phyloP scores from a whole-genome alignment of 2,329 filamentous ascomycete species.

The Daldinia eschscholtzii region DNA sequence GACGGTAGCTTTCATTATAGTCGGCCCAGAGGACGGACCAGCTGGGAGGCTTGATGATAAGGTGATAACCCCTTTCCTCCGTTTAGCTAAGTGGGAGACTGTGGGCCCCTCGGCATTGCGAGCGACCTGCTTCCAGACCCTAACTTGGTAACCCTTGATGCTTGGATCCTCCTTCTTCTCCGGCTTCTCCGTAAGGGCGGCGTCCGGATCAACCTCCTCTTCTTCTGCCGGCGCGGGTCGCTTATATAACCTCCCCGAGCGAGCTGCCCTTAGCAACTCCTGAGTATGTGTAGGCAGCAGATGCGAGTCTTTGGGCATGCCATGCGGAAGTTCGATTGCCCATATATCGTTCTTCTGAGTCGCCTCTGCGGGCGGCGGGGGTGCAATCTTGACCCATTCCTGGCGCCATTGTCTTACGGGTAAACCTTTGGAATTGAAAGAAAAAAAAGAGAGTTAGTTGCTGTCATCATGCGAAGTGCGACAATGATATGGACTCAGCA shows the following conservation, averaged over 20 bases:
- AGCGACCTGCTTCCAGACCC: slow-evolving; percentile 72
- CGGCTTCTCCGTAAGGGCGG: slow-evolving; percentile 60
- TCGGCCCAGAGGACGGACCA: slow-evolving; percentile 63
- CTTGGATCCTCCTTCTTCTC: slow-evolving; percentile 73
- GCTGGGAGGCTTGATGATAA: slow-evolving; percentile 65
- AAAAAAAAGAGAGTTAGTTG: slow-evolving; percentile 1
- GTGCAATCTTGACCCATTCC: slow-evolving; percentile 75
- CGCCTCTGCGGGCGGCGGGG: slow-evolving; percentile 73
- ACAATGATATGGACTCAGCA: slow-evolving; percentile 3
- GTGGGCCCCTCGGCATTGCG: slow-evolving; percentile 67
- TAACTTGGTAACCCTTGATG: slow-evolving; percentile 66
- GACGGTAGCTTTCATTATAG: slow-evolving; percentile 82
- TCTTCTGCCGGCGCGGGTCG: slow-evolving; percentile 73
- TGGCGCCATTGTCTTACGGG: slow-evolving; percentile 93
- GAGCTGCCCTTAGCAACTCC: slow-evolving; percentile 83
- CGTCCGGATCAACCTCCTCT: slow-evolving; percentile 67
- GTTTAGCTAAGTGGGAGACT: slow-evolving; percentile 70
- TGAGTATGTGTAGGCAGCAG: slow-evolving; percentile 84
- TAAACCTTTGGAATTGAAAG: slow-evolving; percentile 67
- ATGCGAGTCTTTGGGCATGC: slow-evolving; percentile 88
- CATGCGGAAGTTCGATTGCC: slow-evolving; percentile 79
- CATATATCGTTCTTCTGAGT: slow-evolving; percentile 74
- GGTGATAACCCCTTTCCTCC: slow-evolving; percentile 71
- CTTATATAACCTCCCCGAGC: slow-evolving; percentile 82
- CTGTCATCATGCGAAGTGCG: not conserved